phyloP scores from a whole-genome alignment of 2,329 filamentous ascomycete genomes.

The Colletotrichum chlorophyti region DNA sequence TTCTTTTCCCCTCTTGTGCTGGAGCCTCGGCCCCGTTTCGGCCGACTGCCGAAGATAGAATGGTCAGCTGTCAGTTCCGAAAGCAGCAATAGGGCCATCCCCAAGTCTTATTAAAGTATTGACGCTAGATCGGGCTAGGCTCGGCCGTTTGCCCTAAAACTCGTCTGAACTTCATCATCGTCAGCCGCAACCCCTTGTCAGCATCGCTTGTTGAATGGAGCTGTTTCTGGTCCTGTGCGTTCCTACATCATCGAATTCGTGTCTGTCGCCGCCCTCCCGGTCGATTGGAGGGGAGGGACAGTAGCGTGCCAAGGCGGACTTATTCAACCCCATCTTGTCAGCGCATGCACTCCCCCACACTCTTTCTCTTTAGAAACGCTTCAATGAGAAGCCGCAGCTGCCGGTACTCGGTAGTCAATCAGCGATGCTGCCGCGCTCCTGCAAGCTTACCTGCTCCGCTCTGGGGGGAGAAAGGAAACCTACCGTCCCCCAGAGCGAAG shows the following conservation, averaged over 20 bases:
- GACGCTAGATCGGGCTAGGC: too few species aligned
- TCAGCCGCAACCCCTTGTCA: too few species aligned
- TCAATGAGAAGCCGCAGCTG: not conserved
- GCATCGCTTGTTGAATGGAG: too few species aligned
- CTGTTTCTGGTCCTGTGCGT: too few species aligned
- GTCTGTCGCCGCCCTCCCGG: too few species aligned
- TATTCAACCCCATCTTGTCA: conserved; percentile 19
- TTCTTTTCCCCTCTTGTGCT: not conserved
- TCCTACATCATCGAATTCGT: not conserved
- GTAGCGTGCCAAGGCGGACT: conserved; percentile 20
- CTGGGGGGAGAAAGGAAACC: not conserved
- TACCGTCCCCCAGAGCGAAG: too few species aligned
- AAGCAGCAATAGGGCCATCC: not conserved
- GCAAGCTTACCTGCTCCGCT: not conserved
- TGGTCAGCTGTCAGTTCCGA: not conserved
- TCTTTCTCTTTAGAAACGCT: not conserved
- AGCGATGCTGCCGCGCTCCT: not conserved
- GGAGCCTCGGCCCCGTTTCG: conserved; percentile 4
- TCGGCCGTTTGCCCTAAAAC: not conserved
- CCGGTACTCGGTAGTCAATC: not conserved
- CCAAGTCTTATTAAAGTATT: not conserved
- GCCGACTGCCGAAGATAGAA: not conserved
- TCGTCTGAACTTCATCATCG: too few species aligned
- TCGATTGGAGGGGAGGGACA: conserved; percentile 8
- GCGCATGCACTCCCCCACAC: not conserved